These are phyloP conservation scores for Adansonia grandidieri DNA, from an alignment of 441 rosid species.

Conservation along the genomic window DNA sequence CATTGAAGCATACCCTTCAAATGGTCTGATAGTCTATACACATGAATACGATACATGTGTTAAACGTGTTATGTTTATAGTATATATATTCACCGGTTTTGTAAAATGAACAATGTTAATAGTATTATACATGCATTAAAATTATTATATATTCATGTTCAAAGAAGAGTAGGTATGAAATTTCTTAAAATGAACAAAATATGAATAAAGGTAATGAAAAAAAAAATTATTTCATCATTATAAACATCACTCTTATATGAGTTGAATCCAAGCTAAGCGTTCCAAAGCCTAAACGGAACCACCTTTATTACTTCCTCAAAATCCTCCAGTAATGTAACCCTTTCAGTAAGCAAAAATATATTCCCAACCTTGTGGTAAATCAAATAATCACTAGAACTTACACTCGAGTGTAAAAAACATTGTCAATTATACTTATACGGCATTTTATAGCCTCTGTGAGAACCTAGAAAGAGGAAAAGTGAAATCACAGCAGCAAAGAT, in stretches of 20 bases:
- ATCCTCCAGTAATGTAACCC: slow-evolving; percentile 22
- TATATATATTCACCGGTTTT: no score
- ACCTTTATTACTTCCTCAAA: slow-evolving; percentile 29
- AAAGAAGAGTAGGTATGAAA: no score
- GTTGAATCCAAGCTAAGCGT: background rate
- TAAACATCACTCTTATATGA: background rate
- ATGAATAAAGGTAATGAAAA: no score
- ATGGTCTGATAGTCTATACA: no score
- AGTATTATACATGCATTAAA: no score
- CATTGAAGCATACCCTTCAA: no score
- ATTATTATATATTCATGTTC: no score
- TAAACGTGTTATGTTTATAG: no score
- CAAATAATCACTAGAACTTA: slow-evolving; percentile 41
- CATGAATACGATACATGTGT: no score
- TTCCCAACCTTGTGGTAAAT: slow-evolving; percentile 36
- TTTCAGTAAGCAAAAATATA: slow-evolving; percentile 25
- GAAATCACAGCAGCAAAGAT: slow-evolving; percentile 29
- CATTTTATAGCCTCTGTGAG: slow-evolving; percentile 20
- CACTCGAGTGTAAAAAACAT: slow-evolving; percentile 23
- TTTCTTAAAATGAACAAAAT: no score
- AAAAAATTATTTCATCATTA: background rate
- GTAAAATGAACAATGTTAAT: no score
- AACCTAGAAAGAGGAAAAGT: slow-evolving; percentile 16
- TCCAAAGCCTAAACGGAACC: slow-evolving; percentile 28
- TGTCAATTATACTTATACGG: background rate